Base-by-base conservation (phyloP, 2,329 filamentous ascomycete species). In the Ceratocystis cubensis region DNA sequence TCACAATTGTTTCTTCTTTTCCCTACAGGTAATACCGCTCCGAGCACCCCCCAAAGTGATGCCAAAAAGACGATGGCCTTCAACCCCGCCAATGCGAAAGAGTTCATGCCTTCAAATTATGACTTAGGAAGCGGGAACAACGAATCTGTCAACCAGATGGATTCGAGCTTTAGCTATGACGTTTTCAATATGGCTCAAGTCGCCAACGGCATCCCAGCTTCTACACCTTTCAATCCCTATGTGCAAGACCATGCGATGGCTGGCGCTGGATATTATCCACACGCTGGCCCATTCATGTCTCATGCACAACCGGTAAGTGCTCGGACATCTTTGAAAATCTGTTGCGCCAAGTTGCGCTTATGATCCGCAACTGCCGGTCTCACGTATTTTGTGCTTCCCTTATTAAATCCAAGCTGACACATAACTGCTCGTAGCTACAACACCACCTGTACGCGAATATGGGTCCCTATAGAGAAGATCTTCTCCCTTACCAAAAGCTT, bases 361-460 rank as follows among this genome's bases (percentile, higher is more conserved):
- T 33, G 10, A 22, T 10, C 5, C 10, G 2, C 22, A 25, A 22
- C 13, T 15, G 41, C 44, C n/a, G 22, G 5, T 5, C 28, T 15
- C 53, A n/a, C 22, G 8, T 15, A 15, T 13, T n/a, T 59, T 59
- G 30, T 69, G 17, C 22, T 37, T 59, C 15, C 30, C n/a, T 33
- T 13, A 5, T 20, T 53, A 6, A 6, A 53, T 8, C 17, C 20
- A 15, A 37, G 30, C 56, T 59, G n/a, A 59, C 56, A 59, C 1
- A 37, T 1, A 1, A 30, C 8, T 30, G 28, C 28, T 10, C 37
- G 3, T 41, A 88, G 85, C 82, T 91, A 5, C 89, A 93, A 78
- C 96, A 96, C 74, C 94, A 99, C 75, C 82, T 96, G 13, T 99
- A 99, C 75, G 89, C 91, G 41, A 91, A 92, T 0, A 83, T 92